Percentiles rank a stretch among this genome's conserved stretches.
phyloP scores from a whole-genome alignment of 495 filamentous ascomycete species.

The Bathelium albidoporum region DNA sequence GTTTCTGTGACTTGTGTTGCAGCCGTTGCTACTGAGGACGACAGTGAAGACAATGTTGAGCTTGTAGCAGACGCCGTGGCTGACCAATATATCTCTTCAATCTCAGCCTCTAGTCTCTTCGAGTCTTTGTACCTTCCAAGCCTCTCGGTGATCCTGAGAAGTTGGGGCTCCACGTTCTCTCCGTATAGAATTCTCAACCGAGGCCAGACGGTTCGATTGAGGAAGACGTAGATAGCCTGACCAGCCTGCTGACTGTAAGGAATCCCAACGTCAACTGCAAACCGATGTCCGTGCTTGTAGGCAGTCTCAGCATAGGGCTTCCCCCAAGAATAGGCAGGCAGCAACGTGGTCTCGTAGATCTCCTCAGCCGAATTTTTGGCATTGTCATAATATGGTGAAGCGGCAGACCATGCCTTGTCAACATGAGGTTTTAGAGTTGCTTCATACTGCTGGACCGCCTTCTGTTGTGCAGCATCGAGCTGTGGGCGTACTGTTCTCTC shows the following conservation, averaged over 20 bases:
- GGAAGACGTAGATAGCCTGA: constrained; percentile 54
- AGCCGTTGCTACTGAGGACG: constrained; percentile 12
- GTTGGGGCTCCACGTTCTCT: constrained; percentile 88
- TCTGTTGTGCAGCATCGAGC: constrained; percentile 49
- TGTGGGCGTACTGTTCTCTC: constrained; percentile 63
- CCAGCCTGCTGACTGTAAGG: constrained; percentile 63
- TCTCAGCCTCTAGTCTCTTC: constrained; percentile 46
- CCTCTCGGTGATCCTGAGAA: constrained; percentile 82
- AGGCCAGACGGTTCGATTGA: constrained; percentile 68
- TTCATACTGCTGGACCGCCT: constrained; percentile 57
- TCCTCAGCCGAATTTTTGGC: constrained; percentile 49
- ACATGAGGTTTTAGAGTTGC: constrained; percentile 62
- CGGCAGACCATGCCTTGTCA: constrained; percentile 41
- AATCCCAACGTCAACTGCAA: constrained; percentile 59
- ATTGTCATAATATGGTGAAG: constrained; percentile 63
- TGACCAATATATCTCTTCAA: constrained; percentile 43
- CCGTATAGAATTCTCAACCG: constrained; percentile 68
- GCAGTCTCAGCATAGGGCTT: constrained; percentile 63
- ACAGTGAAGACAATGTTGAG: constrained; percentile 20
- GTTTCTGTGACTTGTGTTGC: constrained; percentile 14
- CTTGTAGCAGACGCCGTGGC: constrained; percentile 8
- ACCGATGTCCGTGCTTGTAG: constrained; percentile 54
- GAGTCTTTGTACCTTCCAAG: constrained; percentile 73
- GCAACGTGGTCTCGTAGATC: constrained; percentile 57
- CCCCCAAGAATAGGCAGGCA: constrained; percentile 63